phyloP scores from a whole-genome alignment of 805 yeast genomes.

The Candida orba region DNA sequence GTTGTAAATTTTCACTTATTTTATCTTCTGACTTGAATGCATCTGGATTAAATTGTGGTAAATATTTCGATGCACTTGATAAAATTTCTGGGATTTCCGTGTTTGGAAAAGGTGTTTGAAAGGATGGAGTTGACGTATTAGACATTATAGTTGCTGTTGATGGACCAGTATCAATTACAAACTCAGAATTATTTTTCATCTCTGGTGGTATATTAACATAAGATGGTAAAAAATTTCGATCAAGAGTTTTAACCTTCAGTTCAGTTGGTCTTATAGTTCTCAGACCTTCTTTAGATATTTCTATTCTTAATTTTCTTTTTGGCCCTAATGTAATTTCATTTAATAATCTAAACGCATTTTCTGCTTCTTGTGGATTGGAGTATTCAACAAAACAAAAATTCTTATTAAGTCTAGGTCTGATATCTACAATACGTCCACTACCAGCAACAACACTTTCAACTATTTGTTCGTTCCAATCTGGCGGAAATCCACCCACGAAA shows the following conservation, averaged over 20 bases:
- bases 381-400: slow-evolving; percentile 67
- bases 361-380: slow-evolving; percentile 43
- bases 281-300: slow-evolving; percentile 55
- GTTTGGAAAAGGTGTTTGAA: neutral
- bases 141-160: neutral
- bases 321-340: slow-evolving; percentile 37
- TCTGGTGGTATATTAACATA: slow-evolving; percentile 48
- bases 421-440: slow-evolving; percentile 63
- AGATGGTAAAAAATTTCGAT: slow-evolving; percentile 42
- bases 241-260: slow-evolving; percentile 38
- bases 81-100: slow-evolving; percentile 37
- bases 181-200: slow-evolving; percentile 9
- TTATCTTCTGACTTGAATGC: slow-evolving; percentile 48
- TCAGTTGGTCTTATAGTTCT: slow-evolving; percentile 26
- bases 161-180: slow-evolving; percentile 24
- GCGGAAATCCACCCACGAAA: slow-evolving; percentile 59
- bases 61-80: slow-evolving; percentile 45
- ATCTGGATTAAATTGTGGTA: slow-evolving; percentile 42
- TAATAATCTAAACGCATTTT: slow-evolving; percentile 37
- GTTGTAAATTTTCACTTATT: slow-evolving; percentile 52
- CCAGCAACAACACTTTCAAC: slow-evolving; percentile 64
- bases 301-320: slow-evolving; percentile 44
- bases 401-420: slow-evolving; percentile 38
- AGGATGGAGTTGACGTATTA: slow-evolving; percentile 2
- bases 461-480: slow-evolving; percentile 61